phyloP scores from a whole-genome alignment of 2,329 filamentous ascomycete genomes.

The Apiospora hydei region DNA sequence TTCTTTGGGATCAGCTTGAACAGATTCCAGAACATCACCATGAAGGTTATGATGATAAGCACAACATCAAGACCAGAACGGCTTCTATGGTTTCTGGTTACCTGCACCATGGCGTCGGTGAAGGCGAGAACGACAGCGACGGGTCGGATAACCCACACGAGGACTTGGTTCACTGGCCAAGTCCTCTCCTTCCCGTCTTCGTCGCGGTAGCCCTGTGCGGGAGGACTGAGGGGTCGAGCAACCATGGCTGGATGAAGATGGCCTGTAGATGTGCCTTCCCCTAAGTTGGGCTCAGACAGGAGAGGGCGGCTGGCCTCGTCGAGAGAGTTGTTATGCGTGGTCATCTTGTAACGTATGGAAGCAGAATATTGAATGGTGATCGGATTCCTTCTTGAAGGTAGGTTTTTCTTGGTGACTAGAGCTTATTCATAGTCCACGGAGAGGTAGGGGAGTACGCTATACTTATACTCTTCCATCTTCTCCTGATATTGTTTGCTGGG shows the following conservation, averaged over 20 bases:
- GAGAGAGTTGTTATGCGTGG: slow-evolving; percentile 11
- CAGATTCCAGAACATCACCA: slow-evolving; percentile 20
- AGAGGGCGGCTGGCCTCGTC: slow-evolving; percentile 24
- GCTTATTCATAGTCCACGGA: too few relatives aligned
- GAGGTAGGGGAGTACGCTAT: background rate
- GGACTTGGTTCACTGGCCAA: background rate
- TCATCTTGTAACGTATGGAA: slow-evolving; percentile 1
- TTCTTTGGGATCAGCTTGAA: background rate
- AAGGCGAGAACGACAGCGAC: background rate
- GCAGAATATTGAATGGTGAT: background rate
- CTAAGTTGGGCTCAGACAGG: slow-evolving; percentile 4
- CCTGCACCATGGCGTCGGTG: background rate
- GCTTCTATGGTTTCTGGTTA: background rate
- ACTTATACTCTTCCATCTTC: background rate
- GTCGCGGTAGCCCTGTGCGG: background rate
- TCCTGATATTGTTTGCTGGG: background rate
- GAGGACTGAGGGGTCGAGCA: slow-evolving; percentile 8
- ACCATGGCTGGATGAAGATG: slow-evolving; percentile 11
- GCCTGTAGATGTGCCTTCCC: background rate
- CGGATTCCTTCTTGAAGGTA: background rate
- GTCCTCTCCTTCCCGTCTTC: background rate
- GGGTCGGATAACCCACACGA: background rate
- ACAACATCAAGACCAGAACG: background rate
- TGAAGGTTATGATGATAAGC: background rate
- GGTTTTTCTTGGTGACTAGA: too few relatives aligned